Percentiles rank a stretch among this genome's conserved stretches.
Conservation (phyloP, 208 protist genomes). For the Acanthamoeba culbertsoni region DNA sequence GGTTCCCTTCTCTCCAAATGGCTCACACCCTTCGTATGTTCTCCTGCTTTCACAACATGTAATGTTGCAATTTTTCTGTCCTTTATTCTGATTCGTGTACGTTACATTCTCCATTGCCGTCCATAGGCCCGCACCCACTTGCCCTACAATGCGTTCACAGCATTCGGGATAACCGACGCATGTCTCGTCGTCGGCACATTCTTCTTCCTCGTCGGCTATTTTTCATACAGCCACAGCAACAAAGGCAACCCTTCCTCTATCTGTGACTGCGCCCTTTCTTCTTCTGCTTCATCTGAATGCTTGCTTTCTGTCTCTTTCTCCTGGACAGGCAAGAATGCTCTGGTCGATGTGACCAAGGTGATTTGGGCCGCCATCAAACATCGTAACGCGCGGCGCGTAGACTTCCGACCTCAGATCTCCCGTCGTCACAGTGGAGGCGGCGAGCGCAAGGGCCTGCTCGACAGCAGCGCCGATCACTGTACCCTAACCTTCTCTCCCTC, state of each 20-base stretch:
- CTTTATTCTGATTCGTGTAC: background rate
- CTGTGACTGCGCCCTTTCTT: no score
- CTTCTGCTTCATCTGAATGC: no score
- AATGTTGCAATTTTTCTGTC: no score
- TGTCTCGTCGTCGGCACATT: background rate
- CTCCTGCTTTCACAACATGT: background rate
- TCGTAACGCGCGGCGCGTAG: background rate
- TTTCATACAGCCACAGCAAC: background rate
- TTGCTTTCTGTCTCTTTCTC: no score
- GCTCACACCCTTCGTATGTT: background rate
- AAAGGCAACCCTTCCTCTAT: background rate
- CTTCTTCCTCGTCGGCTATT: background rate
- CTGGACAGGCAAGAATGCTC: background rate
- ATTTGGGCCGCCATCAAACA: background rate
- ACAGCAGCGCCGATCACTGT: no score
- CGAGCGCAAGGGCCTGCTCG: no score
- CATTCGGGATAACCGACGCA: background rate
- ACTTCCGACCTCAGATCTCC: background rate
- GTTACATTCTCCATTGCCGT: background rate
- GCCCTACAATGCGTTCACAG: background rate
- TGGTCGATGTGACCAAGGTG: background rate
- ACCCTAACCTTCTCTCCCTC: no score
- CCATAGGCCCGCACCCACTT: background rate
- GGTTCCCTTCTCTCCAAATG: background rate
- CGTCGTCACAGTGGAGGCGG: no score